Base-by-base conservation (phyloP, 1,284 basidiomycete genomes). In the Ustilago xerochloae region DNA sequence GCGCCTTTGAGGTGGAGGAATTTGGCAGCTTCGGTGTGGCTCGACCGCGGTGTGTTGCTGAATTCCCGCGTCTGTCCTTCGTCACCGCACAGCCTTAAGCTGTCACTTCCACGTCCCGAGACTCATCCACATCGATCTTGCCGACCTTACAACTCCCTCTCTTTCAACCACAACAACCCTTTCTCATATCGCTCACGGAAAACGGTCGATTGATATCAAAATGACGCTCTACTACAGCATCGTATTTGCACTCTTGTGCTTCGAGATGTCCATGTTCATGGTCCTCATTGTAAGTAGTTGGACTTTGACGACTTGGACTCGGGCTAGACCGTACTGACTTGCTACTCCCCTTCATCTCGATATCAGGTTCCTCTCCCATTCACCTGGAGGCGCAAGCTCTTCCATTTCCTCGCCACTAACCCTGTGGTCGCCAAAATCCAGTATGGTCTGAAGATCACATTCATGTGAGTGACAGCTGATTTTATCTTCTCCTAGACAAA, bases 361-460 rank as follows among this genome's bases (percentile, higher is more conserved):
- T 46, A 28, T 12, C 57, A 66, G 73, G 48, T 90, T 10, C 93
- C 93, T 6, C 86, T 94, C 6, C 93, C 93, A 0, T 90, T 91
- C 83, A 85, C 86, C n/a, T 79, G 91, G 72, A 89, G 90, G 66
- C 91, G 90, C 85, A 87, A 86, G 7, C 85, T 94, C 53, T 93
- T 94, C 83, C 87, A 85, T 18, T 93, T 94, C 86, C 88, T 94
- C 24, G 90, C 90, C 0, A 75, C 75, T 29, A 82, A 70, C 68
- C 77, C 69, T 10, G 66, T 83, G 41, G 55, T 77, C 81, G 87
- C 86, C 63, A 87, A 88, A 80, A 80, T 88, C 49, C 87, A 88
- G 74, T 88, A 88, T 77, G 57, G 88, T 93, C 77, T 84, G n/a
- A 97, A 97, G 84, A 97, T 97, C 77, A 92, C 93, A 6, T 97